Percentiles rank a stretch among this genome's conserved stretches.
Evolutionary conservation across 2,329 filamentous ascomycete species (phyloP).

Genomic region (Aspergillus jensenii): DNA sequence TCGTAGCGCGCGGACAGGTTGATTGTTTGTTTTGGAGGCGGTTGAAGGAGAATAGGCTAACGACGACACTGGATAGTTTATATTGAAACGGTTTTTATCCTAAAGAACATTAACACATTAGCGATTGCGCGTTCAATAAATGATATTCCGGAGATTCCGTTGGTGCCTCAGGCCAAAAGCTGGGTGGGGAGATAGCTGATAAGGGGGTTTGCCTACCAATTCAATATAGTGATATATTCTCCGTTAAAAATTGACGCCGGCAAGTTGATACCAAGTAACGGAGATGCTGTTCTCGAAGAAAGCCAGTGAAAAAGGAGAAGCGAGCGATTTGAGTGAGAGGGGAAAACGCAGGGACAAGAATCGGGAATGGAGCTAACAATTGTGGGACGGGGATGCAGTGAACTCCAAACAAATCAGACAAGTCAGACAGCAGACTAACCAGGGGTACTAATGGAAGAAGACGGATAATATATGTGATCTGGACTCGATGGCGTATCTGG

Average conservation of each 20-base stretch:
- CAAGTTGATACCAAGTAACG: background rate
- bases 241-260: background rate
- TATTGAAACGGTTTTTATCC: background rate
- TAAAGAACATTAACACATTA: background rate
- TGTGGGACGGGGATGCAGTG: constrained; percentile 4
- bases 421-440: background rate
- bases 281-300: background rate
- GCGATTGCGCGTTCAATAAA: background rate
- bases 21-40: background rate
- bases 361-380: constrained; percentile 2
- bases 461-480: background rate
- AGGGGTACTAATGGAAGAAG: constrained; percentile 2
- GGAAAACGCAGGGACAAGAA: constrained; percentile 7
- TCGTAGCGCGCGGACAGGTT: background rate
- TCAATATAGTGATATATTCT: background rate
- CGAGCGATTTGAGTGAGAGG: constrained; percentile 4
- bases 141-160: background rate
- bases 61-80: background rate
- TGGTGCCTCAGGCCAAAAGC: background rate
- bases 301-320: background rate
- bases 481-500: constrained; percentile 6
- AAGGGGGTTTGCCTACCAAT: background rate
- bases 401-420: background rate
- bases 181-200: background rate
- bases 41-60: background rate